Evolutionary conservation across 2,329 filamentous ascomycete species (phyloP), one percentile per base, ranked within the genome.

Genomic region (Botryotinia convoluta): DNA sequence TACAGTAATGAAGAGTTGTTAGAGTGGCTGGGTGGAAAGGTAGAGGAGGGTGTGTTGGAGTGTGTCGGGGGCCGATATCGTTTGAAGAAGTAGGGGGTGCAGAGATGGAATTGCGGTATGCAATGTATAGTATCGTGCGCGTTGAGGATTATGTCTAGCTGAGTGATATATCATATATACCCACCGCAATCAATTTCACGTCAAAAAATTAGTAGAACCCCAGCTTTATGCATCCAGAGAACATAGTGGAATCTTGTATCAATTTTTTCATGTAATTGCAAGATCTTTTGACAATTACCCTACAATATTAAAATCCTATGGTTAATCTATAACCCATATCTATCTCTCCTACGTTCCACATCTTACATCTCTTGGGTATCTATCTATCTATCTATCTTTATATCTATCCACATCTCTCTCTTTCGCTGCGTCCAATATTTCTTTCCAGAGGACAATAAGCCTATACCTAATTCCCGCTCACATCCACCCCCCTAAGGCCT

Each of bases 1-100:
- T 97, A 94, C 87, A 93, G 92, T 75, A 93, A 93, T 79, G 95
- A 97, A 80, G 95, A 98, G 83, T 83, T 98, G 75, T 89, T 90
- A 78, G 92, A 92, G 81, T 92, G 98, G 81, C 83, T 98, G 73
- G 88, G 85, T 14, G 89, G 92, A 74, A 95, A 97, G 88, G 91
- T 95, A n/a, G 85, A 85, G 9, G 89, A 88, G 60, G 91, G 90
- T 44, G 89, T 89, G 78, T 83, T 97, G 79, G 92, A 94, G 82
- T 86, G 90, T 79, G 85, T 80, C 74, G 91, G 91, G 8, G 92
- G 91, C 57, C 92, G 90, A 83, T 95, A 94, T 83, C 89, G 88
- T 81, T 83, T 91, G 75, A 90, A 88, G 83, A 90, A 89, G 81
- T 90, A 72, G 75, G 44, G 10, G 10, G 39, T 6, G 22, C 22